Base-by-base conservation (phyloP, 371 early-diverging fungal species). In the Rhizopus delemar region DNA sequence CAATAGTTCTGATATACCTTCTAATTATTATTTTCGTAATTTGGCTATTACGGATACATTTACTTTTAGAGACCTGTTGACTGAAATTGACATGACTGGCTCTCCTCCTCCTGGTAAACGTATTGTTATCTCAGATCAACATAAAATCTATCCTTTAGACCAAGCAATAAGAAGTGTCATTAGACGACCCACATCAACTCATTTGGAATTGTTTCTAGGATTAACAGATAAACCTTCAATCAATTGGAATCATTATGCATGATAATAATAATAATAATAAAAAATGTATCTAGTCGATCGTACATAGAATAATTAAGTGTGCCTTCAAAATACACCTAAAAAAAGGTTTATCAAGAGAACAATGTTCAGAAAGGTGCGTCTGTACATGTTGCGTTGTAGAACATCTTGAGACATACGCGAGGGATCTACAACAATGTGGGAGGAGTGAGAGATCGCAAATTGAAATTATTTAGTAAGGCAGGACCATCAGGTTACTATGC, bases 81-180 rank as follows among this genome's bases (percentile, higher is more conserved):
- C 60, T 34, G 70, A 70, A 46, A 62, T 73, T 12, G 74, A 73
- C n/a, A 62, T 66, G 53, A 61, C 53, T 28, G 68, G 68, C 2
- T 56, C 70, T 5, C 74, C 74, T 46, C 74, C 74, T 6, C 68
- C 65, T 22, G 74, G 74, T 8, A 73, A 73, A 55, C 60, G 69
- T 1, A 62, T 73, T 6, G 65, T 73, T 16, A 67, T 73, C 3
- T 67, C 66, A 0, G 68, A 70, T 54, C 46, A 50, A 29, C 61
- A 66, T 12, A 59, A 60, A 43, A 60, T 67, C 12, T 73, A 62
- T 52, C 74, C 74, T 15, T 41, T 73, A 43, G 68, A 65, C 52
- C 65, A 64, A 41, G 56, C 70, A n/a, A 73, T 73, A 15, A 58
- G 70, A 36, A 65, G 60, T 45, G 74, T 70, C 3, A 67, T 70